phyloP scores from a whole-genome alignment of 306 rosid species.

The Lablab purpureus region DNA sequence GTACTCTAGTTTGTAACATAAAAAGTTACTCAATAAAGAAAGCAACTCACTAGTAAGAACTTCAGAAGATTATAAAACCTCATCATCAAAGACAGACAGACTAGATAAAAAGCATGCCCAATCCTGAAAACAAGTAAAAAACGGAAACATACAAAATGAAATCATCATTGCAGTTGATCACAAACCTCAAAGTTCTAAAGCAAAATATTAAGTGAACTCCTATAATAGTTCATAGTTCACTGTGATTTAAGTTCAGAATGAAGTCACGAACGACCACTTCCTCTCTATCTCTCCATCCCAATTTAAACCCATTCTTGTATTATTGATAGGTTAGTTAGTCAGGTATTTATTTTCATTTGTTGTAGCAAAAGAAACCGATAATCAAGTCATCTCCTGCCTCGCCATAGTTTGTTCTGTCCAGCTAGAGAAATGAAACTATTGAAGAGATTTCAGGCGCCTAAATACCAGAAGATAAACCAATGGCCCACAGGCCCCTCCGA shows the following conservation, averaged over 20 bases:
- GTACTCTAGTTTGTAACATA: conserved; percentile 9
- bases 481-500: neutral
- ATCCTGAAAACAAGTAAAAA: conserved; percentile 7
- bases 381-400: neutral
- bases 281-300: conserved; percentile 1
- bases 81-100: conserved; percentile 18
- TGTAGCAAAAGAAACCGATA: neutral
- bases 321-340: neutral
- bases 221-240: neutral
- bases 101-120: conserved; percentile 16
- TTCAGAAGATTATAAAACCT: conserved; percentile 36
- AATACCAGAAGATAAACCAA: neutral
- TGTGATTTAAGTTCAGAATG: conserved; percentile 14
- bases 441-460: conserved; percentile 1
- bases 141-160: conserved; percentile 20
- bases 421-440: neutral
- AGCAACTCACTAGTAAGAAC: conserved; percentile 27
- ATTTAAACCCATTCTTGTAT: conserved; percentile 12
- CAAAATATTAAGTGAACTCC: conserved; percentile 7
- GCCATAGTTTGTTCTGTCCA: neutral
- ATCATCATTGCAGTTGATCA: conserved; percentile 25
- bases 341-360: conserved; percentile 3
- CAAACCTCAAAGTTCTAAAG: neutral
- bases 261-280: neutral
- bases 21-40: conserved; percentile 34